These are phyloP conservation scores for Ramularia endophylla DNA, from an alignment of 2,329 filamentous ascomycete species.

Conservation along the genomic window DNA sequence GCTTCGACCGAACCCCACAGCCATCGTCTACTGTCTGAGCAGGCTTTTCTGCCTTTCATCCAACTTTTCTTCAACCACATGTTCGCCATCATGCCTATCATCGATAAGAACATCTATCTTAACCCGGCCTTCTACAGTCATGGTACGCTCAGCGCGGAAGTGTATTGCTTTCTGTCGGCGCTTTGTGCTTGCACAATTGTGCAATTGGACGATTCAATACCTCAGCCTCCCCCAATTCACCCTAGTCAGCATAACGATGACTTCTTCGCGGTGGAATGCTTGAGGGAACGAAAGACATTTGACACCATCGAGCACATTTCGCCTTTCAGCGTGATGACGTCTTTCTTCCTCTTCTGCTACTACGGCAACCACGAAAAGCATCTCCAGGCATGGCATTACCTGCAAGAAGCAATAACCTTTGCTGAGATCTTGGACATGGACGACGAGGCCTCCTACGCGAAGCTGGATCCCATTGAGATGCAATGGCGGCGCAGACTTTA, in stretches of 20 bases:
- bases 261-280: conserved; percentile 31
- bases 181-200: conserved; percentile 30
- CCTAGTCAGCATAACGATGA: conserved; percentile 22
- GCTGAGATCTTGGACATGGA: conserved; percentile 30
- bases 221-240: conserved; percentile 23
- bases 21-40: conserved; percentile 19
- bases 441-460: conserved; percentile 28
- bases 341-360: conserved; percentile 33
- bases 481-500: conserved; percentile 32
- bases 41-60: conserved; percentile 29
- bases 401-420: conserved; percentile 32
- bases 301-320: conserved; percentile 28
- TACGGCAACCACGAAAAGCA: conserved; percentile 31
- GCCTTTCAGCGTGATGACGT: conserved; percentile 29
- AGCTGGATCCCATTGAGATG: conserved; percentile 27
- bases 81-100: conserved; percentile 32
- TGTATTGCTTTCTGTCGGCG: conserved; percentile 30
- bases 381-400: conserved; percentile 30
- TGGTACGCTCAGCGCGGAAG: conserved; percentile 21
- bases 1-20: conserved; percentile 15
- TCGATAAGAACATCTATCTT: conserved; percentile 28
- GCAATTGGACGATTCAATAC: conserved; percentile 30
- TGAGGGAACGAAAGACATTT: conserved; percentile 26
- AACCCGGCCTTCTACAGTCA: conserved; percentile 24
- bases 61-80: conserved; percentile 32